Percentiles rank a stretch among this genome's conserved stretches.
Conservation (phyloP, 139 green algal species). For the Coelastrella sp. region DNA sequence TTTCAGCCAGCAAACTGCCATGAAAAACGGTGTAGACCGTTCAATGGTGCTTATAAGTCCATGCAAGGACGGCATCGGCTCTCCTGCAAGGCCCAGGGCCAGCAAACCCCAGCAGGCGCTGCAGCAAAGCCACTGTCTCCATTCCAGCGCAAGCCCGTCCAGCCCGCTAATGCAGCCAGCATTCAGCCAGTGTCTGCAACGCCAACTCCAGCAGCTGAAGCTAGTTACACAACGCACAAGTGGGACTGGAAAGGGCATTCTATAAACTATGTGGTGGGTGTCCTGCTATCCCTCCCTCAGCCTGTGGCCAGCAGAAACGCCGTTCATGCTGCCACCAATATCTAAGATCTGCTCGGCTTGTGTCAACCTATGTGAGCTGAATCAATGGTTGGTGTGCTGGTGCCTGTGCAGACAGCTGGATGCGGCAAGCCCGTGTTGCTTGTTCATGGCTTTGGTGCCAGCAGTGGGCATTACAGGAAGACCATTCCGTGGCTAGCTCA, state of each 20-base stretch:
- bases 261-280: constrained; percentile 52
- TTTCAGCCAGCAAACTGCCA: no score
- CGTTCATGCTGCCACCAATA: no score
- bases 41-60: no score
- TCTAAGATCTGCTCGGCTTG: no score
- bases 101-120: not conserved
- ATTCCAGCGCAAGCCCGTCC: not conserved
- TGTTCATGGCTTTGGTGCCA: constrained; percentile 87
- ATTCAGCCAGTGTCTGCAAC: not conserved
- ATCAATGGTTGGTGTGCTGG: no score
- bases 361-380: no score
- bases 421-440: constrained; percentile 79
- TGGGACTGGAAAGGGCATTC: constrained; percentile 58
- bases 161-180: not conserved
- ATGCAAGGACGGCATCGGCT: not conserved
- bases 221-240: constrained; percentile 50
- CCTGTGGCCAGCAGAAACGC: no score
- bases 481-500: constrained; percentile 69
- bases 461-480: constrained; percentile 72
- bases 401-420: constrained; percentile 53
- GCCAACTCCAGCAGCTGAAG: not conserved
- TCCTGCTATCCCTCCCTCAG: no score
- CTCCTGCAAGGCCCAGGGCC: not conserved
- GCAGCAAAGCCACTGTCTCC: not conserved
- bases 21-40: no score